These are phyloP conservation scores for Plasmodium vivax DNA, from an alignment of 169 alveolate genomes.

Conservation along the genomic window DNA sequence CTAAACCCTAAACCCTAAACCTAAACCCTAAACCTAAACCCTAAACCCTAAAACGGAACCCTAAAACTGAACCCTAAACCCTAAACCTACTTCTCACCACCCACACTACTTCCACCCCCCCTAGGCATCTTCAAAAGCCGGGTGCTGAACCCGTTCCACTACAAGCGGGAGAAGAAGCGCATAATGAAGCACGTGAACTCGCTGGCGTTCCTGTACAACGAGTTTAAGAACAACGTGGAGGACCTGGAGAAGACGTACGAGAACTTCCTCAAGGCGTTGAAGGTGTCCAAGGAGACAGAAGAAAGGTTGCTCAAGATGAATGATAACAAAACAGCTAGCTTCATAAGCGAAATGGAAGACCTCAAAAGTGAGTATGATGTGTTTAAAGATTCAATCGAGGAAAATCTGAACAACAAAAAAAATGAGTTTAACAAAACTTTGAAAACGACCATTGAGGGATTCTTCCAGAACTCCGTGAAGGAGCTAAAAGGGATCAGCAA, in stretches of 20 bases:
- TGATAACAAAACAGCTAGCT: constrained; percentile 8
- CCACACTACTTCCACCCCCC: background rate
- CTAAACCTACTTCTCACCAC: too few species aligned
- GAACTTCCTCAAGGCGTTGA: constrained; percentile 6
- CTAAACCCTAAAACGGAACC: too few species aligned
- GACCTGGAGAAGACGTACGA: constrained; percentile 21
- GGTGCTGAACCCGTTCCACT: constrained; percentile 49
- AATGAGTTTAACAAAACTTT: constrained; percentile 16
- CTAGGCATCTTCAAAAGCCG: constrained; percentile 25
- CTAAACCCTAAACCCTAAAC: too few species aligned
- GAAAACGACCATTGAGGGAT: constrained; percentile 14
- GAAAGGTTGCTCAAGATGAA: constrained; percentile 15
- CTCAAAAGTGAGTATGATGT: constrained; percentile 16
- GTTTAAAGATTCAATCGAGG: constrained; percentile 30
- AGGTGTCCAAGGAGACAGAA: constrained; percentile 19
- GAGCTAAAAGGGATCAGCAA: constrained; percentile 56
- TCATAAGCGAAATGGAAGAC: constrained; percentile 40
- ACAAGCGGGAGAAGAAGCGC: constrained; percentile 7
- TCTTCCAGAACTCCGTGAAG: constrained; percentile 10
- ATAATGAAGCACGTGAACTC: constrained; percentile 33
- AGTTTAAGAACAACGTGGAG: constrained; percentile 22
- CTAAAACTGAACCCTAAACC: too few species aligned
- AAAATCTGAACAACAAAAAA: constrained; percentile 26
- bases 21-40: too few species aligned
- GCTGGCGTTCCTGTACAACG: background rate